Evolutionary conservation across 176 grass and related monocot genomes (phyloP), one percentile per base, ranked within the genome.

Genomic region (Cenchrus americanus): DNA sequence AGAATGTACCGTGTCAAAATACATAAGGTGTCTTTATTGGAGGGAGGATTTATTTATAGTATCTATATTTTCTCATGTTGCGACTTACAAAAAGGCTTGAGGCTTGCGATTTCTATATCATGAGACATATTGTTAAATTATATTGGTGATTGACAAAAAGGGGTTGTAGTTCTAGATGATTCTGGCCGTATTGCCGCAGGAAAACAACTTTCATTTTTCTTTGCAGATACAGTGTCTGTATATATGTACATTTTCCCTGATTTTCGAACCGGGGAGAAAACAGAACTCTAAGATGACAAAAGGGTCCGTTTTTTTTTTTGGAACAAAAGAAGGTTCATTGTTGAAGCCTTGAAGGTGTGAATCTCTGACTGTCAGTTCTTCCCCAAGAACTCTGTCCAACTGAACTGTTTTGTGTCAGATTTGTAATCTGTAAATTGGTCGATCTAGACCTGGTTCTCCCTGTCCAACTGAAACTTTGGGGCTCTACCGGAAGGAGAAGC

Each of bases 391-490:
- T 64, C 73, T 10, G 58, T 46, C 54, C 62, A 85, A 22, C 70
- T 61, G 70, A 55, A 64, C 71, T 53, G 24, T 5, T 64, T 37
- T 47, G 47, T 12, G 48, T 58, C 65, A 66, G 41, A 60, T 50
- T 90, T 74, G 37, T 52, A 55, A 30, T 76, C 40, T 58, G 55
- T 57, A 50, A 65, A 37, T 86, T 82, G 83, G 48, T 66, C 66
- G 48, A 86, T 43, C 59, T 86, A 44, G 7, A 83, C 79, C 27
- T 44, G 67, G 44, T 5, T 58, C 26, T 86, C 47, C 71, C 58
- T 78, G 41, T 83, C 80, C 66, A 90, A 66, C 60, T 79, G 75
- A 68, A 79, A 46, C 79, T 57, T 76, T 18, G 79, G 55, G 78
- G 66, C 37, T 73, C 66, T 46, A 22, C 57, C 61, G 12, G 49